Conservation (phyloP, 352 stramenopile genomes). For the Aphanomyces cochlioides region DNA sequence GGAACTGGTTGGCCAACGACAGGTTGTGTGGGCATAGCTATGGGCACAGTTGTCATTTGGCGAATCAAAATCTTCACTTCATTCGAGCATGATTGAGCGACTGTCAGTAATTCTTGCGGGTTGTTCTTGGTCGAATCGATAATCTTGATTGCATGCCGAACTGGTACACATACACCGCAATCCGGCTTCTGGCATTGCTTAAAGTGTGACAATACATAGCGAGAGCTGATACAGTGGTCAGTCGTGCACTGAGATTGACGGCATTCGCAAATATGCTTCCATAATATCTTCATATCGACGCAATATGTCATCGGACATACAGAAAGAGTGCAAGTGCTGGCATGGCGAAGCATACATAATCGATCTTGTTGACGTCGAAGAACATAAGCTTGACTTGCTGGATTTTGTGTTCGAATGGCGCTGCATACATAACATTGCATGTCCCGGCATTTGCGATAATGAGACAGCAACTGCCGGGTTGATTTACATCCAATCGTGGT, state of each 20-base stretch:
- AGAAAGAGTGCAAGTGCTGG: slow-evolving; percentile 63
- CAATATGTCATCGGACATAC: slow-evolving; percentile 82
- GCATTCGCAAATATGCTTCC: slow-evolving; percentile 89
- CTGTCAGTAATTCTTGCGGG: slow-evolving; percentile 62
- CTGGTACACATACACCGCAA: slow-evolving; percentile 84
- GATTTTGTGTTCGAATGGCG: slow-evolving; percentile 84
- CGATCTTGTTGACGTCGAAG: slow-evolving; percentile 80
- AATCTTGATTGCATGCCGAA: slow-evolving; percentile 84
- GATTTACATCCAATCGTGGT: slow-evolving; percentile 87
- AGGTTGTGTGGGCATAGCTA: slow-evolving; percentile 11
- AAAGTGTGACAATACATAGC: slow-evolving; percentile 86
- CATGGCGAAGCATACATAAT: slow-evolving; percentile 83
- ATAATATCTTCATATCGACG: slow-evolving; percentile 83
- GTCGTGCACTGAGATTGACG: slow-evolving; percentile 83
- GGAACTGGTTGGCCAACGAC: background rate
- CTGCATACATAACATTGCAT: slow-evolving; percentile 84
- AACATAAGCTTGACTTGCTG: slow-evolving; percentile 82
- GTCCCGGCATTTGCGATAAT: slow-evolving; percentile 86
- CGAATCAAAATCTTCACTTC: slow-evolving; percentile 78
- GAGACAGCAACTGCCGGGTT: slow-evolving; percentile 76
- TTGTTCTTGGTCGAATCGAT: slow-evolving; percentile 80
- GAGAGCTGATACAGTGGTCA: slow-evolving; percentile 84
- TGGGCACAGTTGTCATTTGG: slow-evolving; percentile 81
- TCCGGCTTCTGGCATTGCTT: slow-evolving; percentile 91
- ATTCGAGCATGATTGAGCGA: slow-evolving; percentile 63